Conservation (phyloP, 805 yeast species). For the Saccharomycopsis sp. region DNA sequence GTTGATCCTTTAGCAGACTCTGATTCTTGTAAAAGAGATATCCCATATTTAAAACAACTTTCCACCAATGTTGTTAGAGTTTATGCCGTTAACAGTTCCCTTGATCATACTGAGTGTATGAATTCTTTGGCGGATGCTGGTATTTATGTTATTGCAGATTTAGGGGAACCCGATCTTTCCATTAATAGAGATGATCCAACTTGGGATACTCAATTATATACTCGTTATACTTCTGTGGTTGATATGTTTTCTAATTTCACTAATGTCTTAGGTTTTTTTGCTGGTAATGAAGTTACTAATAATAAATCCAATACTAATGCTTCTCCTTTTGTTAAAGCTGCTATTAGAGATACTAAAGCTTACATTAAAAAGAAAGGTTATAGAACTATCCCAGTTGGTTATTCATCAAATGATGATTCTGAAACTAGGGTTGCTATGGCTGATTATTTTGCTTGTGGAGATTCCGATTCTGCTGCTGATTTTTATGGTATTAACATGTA, state of each 20-base stretch:
- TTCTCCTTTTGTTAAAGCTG: slow-evolving; percentile 93
- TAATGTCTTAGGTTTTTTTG: slow-evolving; percentile 88
- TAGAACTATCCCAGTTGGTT: slow-evolving; percentile 85
- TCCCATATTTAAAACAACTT: slow-evolving; percentile 61
- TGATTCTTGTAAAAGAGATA: slow-evolving; percentile 64
- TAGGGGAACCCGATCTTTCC: slow-evolving; percentile 75
- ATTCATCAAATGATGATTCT: slow-evolving; percentile 83
- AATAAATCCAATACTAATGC: slow-evolving; percentile 75
- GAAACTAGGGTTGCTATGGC: slow-evolving; percentile 73
- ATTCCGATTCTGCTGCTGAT: slow-evolving; percentile 46
- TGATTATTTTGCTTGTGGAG: slow-evolving; percentile 79
- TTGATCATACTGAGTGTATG: slow-evolving; percentile 74
- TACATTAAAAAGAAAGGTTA: slow-evolving; percentile 60
- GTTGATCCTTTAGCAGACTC: slow-evolving; percentile 75
- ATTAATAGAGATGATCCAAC: slow-evolving; percentile 67
- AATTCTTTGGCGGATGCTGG: slow-evolving; percentile 67
- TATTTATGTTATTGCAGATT: slow-evolving; percentile 83
- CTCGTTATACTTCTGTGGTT: slow-evolving; percentile 73
- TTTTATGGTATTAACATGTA: slow-evolving; percentile 86
- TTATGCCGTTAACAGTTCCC: slow-evolving; percentile 68
- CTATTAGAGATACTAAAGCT: slow-evolving; percentile 76
- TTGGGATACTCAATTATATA: slow-evolving; percentile 64
- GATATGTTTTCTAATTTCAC: slow-evolving; percentile 69
- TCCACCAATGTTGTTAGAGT: slow-evolving; percentile 76
- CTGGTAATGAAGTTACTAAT: slow-evolving; percentile 95